These are phyloP conservation scores for Elongisporangium undulatum DNA, from an alignment of 352 stramenopile species.

Conservation along the genomic window DNA sequence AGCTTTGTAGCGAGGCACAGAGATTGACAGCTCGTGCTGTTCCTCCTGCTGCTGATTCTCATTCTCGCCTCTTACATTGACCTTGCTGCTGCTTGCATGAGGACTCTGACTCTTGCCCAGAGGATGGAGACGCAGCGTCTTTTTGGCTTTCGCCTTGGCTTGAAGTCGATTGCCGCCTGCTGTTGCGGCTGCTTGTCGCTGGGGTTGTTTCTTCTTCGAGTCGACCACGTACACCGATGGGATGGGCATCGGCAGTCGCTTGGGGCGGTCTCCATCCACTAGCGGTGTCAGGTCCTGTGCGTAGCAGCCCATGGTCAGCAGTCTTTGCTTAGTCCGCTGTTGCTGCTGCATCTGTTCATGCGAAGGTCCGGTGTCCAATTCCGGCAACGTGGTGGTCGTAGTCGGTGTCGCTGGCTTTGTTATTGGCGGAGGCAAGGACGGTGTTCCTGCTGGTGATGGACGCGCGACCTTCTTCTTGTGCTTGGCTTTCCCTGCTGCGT, in stretches of 20 bases:
- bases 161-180: background rate
- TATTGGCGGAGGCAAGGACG: constrained; percentile 4
- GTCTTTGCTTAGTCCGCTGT: constrained; percentile 22
- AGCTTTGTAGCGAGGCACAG: background rate
- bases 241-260: constrained; percentile 28
- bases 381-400: background rate
- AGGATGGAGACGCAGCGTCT: background rate
- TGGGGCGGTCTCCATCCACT: constrained; percentile 43
- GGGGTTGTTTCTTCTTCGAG: background rate
- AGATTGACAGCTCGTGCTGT: constrained; percentile 2
- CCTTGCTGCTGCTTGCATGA: constrained; percentile 1
- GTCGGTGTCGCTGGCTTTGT: constrained; percentile 4
- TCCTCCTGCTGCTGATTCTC: constrained; percentile 26
- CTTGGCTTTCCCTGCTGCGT: constrained; percentile 6
- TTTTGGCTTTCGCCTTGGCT: background rate
- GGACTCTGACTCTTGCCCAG: constrained; percentile 6
- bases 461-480: constrained; percentile 15
- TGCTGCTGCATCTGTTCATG: constrained; percentile 18
- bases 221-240: background rate
- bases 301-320: constrained; percentile 38
- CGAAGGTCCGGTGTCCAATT: background rate
- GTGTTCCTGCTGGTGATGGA: constrained; percentile 1
- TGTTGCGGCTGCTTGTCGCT: constrained; percentile 1
- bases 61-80: background rate
- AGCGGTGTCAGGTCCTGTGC: constrained; percentile 60